These are phyloP conservation scores for Saccharomycopsis lassenensis DNA, from an alignment of 805 yeast genomes.

Conservation along the genomic window DNA sequence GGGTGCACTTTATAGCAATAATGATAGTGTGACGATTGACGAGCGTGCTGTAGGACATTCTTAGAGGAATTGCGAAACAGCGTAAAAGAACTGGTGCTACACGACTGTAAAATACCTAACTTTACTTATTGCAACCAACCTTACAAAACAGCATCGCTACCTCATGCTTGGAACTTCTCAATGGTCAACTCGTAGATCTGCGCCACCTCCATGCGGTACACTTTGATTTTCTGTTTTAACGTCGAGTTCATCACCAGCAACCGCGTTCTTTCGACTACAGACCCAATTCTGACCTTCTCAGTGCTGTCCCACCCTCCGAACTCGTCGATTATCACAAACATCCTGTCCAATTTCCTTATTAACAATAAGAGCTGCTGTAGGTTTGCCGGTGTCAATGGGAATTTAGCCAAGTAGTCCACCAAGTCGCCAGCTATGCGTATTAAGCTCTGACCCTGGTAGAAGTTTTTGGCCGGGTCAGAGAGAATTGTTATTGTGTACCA, in stretches of 20 bases:
- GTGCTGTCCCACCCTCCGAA: conserved; percentile 29
- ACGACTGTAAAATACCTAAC: no score
- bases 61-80: no score
- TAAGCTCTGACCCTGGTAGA: conserved; percentile 55
- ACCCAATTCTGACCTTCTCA: conserved; percentile 39
- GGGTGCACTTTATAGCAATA: no score
- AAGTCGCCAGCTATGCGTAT: conserved; percentile 56
- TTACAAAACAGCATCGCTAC: no score
- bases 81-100: no score
- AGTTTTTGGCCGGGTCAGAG: conserved; percentile 19
- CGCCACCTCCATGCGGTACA: conserved; percentile 34
- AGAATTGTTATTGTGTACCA: conserved; percentile 43
- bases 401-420: conserved; percentile 45
- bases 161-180: no score
- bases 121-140: no score
- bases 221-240: conserved; percentile 27
- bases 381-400: conserved; percentile 24
- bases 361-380: conserved; percentile 29
- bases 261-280: conserved; percentile 44
- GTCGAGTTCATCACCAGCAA: conserved; percentile 29
- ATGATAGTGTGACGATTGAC: no score
- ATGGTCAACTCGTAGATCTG: conserved; percentile 33
- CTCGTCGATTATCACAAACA: conserved; percentile 31
- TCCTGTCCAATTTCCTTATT: conserved; percentile 30
- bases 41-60: no score